Percentiles rank a stretch among this genome's conserved stretches.
These are phyloP conservation scores for Cenococcum geophilum DNA, from an alignment of 495 filamentous ascomycete genomes.

Conservation along the genomic window DNA sequence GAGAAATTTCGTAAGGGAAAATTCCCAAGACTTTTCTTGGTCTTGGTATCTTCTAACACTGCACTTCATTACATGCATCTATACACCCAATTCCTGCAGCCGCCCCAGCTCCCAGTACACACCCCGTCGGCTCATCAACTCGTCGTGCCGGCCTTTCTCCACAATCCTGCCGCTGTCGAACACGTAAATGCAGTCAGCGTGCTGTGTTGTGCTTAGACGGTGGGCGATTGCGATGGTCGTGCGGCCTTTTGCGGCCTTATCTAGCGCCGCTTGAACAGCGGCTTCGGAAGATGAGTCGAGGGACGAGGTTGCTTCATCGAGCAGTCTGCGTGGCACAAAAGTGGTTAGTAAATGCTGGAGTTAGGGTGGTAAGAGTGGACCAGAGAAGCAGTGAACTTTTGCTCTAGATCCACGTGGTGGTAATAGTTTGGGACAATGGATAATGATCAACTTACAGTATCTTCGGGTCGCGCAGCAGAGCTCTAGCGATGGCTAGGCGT, in stretches of 20 bases:
- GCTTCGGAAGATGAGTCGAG: constrained; percentile 84
- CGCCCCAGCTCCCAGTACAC: constrained; percentile 35
- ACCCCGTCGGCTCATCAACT: constrained; percentile 48
- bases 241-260: constrained; percentile 36
- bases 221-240: constrained; percentile 88
- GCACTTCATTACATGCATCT: no score
- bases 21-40: no score
- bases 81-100: constrained; percentile 37
- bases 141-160: constrained; percentile 65
- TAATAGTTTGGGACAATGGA: not conserved
- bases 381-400: not conserved
- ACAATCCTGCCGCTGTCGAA: constrained; percentile 67
- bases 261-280: constrained; percentile 57
- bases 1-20: no score
- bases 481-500: constrained; percentile 41
- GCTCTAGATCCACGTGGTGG: no score
- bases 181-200: constrained; percentile 80
- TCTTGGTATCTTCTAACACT: no score
- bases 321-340: constrained; percentile 38
- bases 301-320: constrained; percentile 86
- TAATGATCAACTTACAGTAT: constrained; percentile 46
- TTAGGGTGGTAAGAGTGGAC: not conserved
- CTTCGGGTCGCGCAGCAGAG: constrained; percentile 63
- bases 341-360: not conserved
- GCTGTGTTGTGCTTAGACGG: constrained; percentile 75